Conservation (phyloP, 257 asterid species). For the Solanum piurae region DNA sequence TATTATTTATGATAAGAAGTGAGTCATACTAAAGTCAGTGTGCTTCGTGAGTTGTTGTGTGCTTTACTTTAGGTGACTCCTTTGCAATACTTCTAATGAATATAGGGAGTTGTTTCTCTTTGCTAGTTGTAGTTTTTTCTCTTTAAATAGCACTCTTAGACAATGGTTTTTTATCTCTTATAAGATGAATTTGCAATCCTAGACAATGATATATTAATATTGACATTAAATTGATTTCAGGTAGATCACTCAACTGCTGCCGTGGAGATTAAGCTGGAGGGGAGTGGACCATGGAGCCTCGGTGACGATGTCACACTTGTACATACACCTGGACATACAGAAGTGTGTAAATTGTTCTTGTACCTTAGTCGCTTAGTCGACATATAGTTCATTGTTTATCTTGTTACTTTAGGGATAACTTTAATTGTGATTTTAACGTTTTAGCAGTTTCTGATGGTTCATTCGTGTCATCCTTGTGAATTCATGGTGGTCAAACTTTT, state of each 20-base stretch:
- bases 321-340: slow-evolving; percentile 64
- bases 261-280: slow-evolving; percentile 56
- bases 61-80: neutral
- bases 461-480: neutral
- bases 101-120: neutral
- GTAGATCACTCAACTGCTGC: slow-evolving; percentile 37
- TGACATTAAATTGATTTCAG: slow-evolving; percentile 17
- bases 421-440: slow-evolving; percentile 14
- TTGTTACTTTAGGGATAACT: slow-evolving; percentile 34
- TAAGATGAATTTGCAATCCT: neutral
- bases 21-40: neutral
- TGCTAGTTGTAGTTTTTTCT: neutral
- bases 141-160: neutral
- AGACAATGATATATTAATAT: neutral
- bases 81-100: neutral
- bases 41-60: neutral
- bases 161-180: neutral
- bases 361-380: neutral
- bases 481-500: slow-evolving; percentile 3
- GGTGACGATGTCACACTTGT: slow-evolving; percentile 43
- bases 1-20: neutral
- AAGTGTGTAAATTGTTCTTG: slow-evolving; percentile 23
- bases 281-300: slow-evolving; percentile 57
- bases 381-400: neutral
- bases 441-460: neutral